Evolutionary conservation across 2,329 filamentous ascomycete genomes (phyloP).

Genomic region (Trichoderma guizhouense): DNA sequence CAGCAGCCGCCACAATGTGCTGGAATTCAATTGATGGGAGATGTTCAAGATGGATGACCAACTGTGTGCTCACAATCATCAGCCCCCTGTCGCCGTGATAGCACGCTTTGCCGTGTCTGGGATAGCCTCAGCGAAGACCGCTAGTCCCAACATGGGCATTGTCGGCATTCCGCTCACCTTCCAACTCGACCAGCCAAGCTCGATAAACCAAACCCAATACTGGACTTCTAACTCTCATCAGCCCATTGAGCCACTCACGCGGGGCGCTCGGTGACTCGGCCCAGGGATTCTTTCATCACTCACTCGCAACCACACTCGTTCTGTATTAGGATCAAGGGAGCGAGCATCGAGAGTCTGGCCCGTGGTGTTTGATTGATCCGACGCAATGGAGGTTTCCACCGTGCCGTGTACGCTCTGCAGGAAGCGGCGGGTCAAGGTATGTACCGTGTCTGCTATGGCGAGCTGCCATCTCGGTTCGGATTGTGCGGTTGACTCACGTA

Average conservation of each 20-base stretch:
- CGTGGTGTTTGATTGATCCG: neutral
- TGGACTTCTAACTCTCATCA: conserved; percentile 2
- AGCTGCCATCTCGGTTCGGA: neutral
- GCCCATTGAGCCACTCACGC: conserved; percentile 10
- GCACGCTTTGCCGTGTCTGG: neutral
- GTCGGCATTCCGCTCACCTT: conserved; percentile 3
- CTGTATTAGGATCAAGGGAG: conserved; percentile 12
- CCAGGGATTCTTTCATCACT: conserved; percentile 2
- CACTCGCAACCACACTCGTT: neutral
- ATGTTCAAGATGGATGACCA: neutral
- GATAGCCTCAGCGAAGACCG: neutral
- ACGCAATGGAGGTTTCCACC: conserved; percentile 16
- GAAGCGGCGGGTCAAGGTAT: conserved; percentile 23
- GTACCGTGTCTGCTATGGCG: neutral
- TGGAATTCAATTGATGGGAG: neutral
- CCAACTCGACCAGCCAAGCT: neutral
- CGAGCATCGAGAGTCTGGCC: neutral
- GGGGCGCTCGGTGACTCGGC: conserved; percentile 8
- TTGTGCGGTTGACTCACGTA: neutral
- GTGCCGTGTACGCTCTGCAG: conserved; percentile 22
- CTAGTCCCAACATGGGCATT: conserved; percentile 1
- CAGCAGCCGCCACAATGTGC: neutral
- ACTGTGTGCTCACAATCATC: neutral
- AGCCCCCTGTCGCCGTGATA: neutral
- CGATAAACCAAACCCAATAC: neutral